These are phyloP conservation scores for Vachellia pachyceras DNA, from an alignment of 306 rosid genomes.

Conservation along the genomic window DNA sequence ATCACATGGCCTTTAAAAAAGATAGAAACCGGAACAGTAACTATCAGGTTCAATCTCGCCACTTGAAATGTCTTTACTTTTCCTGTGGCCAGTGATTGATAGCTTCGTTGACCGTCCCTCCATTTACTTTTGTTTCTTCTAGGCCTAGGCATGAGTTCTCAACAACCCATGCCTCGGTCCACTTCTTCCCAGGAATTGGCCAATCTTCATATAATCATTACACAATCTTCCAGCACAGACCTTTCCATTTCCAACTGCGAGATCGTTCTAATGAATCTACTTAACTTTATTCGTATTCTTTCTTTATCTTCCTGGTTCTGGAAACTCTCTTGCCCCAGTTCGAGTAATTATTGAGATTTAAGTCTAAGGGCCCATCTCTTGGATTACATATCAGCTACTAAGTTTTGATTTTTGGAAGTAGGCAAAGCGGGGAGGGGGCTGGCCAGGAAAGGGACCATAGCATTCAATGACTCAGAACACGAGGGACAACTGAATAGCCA, in stretches of 20 bases:
- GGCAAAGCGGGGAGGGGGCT: constrained; percentile 5
- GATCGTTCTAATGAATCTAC: neutral
- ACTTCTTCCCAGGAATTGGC: neutral
- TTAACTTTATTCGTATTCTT: neutral
- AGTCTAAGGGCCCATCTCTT: neutral
- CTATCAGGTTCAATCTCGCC: neutral
- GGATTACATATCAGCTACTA: neutral
- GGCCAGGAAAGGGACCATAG: constrained; percentile 12
- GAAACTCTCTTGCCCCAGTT: neutral
- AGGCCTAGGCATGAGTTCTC: neutral
- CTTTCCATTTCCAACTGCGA: too few species aligned
- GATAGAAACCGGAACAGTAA: too few species aligned
- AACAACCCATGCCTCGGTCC: constrained; percentile 23
- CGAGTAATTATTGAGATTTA: too few species aligned
- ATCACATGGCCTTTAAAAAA: neutral
- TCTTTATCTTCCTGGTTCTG: neutral
- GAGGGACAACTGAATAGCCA: constrained; percentile 34
- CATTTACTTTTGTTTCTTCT: neutral
- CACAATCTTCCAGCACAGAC: neutral
- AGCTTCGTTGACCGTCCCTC: constrained; percentile 38
- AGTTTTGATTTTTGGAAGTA: neutral
- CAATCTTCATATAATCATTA: neutral
- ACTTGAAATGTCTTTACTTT: constrained; percentile 3
- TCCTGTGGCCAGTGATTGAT: constrained; percentile 27
- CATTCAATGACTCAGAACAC: constrained; percentile 31